Percentiles rank a stretch among this genome's conserved stretches.
Conservation (phyloP, 176 grass and related monocot genomes). For the Triticum timopheevii region DNA sequence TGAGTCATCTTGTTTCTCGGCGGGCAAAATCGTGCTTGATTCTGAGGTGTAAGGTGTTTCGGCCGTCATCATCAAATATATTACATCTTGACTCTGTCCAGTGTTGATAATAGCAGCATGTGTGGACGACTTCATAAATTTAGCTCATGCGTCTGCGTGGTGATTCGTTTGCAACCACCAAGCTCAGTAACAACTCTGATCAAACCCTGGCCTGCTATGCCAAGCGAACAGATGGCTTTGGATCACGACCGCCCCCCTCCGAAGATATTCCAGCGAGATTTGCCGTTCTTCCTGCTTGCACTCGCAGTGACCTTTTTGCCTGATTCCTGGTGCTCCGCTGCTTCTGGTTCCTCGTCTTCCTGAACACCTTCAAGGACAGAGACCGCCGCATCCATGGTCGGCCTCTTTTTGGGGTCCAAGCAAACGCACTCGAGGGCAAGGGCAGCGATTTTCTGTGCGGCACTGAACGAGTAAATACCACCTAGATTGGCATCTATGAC, state of each 20-base stretch:
- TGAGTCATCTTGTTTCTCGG: too few species aligned
- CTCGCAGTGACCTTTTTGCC: background rate
- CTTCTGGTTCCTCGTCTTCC: background rate
- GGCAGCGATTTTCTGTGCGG: constrained; percentile 49
- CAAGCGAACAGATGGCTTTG: too few species aligned
- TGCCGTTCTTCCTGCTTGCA: constrained; percentile 19
- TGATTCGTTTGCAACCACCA: too few species aligned
- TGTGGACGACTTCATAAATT: too few species aligned
- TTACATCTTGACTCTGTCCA: too few species aligned
- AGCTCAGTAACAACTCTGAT: too few species aligned
- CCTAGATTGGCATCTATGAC: constrained; percentile 61
- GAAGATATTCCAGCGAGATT: constrained; percentile 36
- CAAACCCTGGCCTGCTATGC: too few species aligned
- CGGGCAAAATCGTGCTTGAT: too few species aligned
- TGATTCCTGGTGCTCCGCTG: constrained; percentile 28
- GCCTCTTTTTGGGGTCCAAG: constrained; percentile 53
- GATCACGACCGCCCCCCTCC: constrained; percentile 26
- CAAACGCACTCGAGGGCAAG: constrained; percentile 57
- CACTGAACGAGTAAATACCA: constrained; percentile 49
- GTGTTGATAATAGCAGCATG: too few species aligned
- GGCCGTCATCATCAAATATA: too few species aligned
- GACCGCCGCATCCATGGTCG: constrained; percentile 52
- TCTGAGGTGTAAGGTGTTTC: too few species aligned
- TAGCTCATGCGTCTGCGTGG: too few species aligned
- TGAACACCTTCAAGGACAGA: constrained; percentile 59